Base-by-base conservation (phyloP, 164 flowering plant species). In the Tetracentron sinense region DNA sequence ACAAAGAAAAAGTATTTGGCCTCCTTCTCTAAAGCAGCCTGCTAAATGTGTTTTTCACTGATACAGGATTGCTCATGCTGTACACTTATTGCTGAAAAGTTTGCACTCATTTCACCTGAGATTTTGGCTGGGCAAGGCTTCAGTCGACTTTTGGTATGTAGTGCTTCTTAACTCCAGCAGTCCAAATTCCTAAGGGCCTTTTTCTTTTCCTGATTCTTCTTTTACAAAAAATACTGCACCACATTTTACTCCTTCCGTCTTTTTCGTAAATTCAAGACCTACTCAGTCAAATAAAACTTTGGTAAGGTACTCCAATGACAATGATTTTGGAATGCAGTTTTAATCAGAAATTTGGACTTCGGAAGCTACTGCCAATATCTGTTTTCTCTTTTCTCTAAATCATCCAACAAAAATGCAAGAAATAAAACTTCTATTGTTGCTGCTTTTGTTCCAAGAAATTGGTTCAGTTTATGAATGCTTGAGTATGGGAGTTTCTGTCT, bases 61-160 rank as follows among this genome's bases (percentile, higher is more conserved):
- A 28, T 58, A 42, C 81, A 87, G 86, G 87, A 76, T 30, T 70
- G 74, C 60, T 84, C 94, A 2, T 71, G 81, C 61, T 84, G 89
- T 58, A 69, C 90, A n/a, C 67, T 80, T 56, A 51, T 88, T 73
- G 86, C 94, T 64, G 94, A 85, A 56, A 83, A 78, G 49, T 80
- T 84, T 67, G 70, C 78, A 48, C 21, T 54, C 56, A 58, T 65
- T 65, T 79, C 81, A 68, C 89, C 86, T 2, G 81, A 80, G 73
- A 72, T 76, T 70, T 71, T 88, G 75, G 77, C 75, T 47, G 87
- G 85, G 20, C 64, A 66, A 75, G 80, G 85, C 63, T 82, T 88
- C 65, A 82, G 87, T 69, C 80, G 89, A 66, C 80, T 88, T 63
- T 72, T 88, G 88, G 94, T 85, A 77, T 14, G 7, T 47, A 35